Base-by-base conservation (phyloP, 106 monocot species). In the Vanilla planifolia region DNA sequence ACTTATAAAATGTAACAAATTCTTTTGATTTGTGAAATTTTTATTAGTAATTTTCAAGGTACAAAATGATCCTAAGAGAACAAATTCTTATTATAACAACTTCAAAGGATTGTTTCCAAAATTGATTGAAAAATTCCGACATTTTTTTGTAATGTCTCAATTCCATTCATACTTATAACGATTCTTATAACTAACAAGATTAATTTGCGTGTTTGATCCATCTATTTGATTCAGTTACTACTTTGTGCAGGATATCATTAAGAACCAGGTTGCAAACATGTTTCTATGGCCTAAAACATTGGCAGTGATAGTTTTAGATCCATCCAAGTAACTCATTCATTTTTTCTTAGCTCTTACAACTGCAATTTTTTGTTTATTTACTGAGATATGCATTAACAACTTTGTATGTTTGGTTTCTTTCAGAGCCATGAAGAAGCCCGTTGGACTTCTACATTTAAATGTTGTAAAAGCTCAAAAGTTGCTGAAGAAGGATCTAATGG, bases 251-350 rank as follows among this genome's bases (percentile, higher is more conserved):
- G 94, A 89, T 50, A 94, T 69, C 0, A 89, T 94, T 2, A 89
- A 89, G 64, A 78, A 71, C 22, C 94, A 94, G 65, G 80, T 94
- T 47, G 82, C 89, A 29, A 86, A 71, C 69, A 86, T 94, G 89
- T 94, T 85, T 65, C 77, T 88, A 20, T 93, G 93, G 93, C 93
- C 93, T 33, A 93, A 75, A 62, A 85, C 81, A 52, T 58, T 94
- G 4, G 82, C 89, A 73, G 94, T 94, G 11, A 65, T 69, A 27
- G 73, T 94, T 17, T 67, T 94, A 80, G 94, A 94, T 68, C 71
- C 76, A 48, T 83, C 85, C 29, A 86, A 78, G 94, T 94, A 75
- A 52, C 17, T 60, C 16, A 13, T 41, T 8, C 8, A 48, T 48
- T 30, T 52, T 8, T 48, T 48, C 24, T 24, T n/a, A 48, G 8